Base-by-base conservation (phyloP, 768 basidiomycete species). In the Lentinus brumalis region DNA sequence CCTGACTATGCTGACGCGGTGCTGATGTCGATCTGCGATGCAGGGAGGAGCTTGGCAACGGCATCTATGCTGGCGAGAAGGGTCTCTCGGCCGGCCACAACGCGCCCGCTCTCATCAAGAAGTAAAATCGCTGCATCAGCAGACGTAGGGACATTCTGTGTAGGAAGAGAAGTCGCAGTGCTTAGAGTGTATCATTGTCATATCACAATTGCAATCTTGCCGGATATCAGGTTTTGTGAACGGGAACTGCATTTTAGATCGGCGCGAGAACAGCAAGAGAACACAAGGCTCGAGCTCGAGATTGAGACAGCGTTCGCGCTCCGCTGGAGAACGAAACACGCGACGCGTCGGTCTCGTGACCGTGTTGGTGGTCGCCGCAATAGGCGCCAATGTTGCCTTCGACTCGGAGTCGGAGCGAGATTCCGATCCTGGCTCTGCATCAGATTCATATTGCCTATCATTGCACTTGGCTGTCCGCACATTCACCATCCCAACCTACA, bases 41-140 rank as follows among this genome's bases (percentile, higher is more conserved):
- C 56, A 92, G 90, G 82, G 92, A 89, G 74, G 91, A 96, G 77
- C 81, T 96, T 66, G 78, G 79, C 61, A 85, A 85, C 53, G 83
- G 83, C 40, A 80, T 80, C 64, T 97, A 82, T 70, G 94, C 93
- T 52, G 92, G 88, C 55, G 84, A 81, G 64, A 84, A 83, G 75
- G 94, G 93, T 50, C 79, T 96, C 66, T 91, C 94, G 63, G 84
- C 83, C 60, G 95, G 95, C 58, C 73, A 77, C 63, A 85, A 78
- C n/a, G 71, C 87, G 53, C 94, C 94, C 49, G 87, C 85, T 58
- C 77, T 94, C 56, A 78, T 84, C 81, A 88, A 89, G 78, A 69
- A 69, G 69, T 69, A 68, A 69, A 64, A 63, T 10, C 21, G 42
- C 12, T 2, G 5, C 15, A 31, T 29, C 6, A 6, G 12, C 32